These are phyloP conservation scores for Meira nashicola DNA, from an alignment of 1,284 basidiomycete genomes.

Conservation along the genomic window DNA sequence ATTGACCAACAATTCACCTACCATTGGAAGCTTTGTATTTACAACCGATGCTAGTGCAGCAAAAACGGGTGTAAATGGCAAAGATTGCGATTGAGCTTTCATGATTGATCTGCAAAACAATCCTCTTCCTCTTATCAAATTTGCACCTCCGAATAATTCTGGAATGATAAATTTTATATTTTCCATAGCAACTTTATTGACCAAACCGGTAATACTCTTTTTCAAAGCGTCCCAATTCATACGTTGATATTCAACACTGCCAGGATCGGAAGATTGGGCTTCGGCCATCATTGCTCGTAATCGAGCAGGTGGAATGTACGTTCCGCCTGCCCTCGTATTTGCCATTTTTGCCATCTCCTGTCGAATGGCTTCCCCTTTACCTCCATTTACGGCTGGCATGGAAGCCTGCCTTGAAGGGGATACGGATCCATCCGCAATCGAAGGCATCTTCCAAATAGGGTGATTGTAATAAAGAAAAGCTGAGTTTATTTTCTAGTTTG, in stretches of 20 bases:
- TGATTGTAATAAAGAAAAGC: no score
- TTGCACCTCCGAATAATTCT: conserved; percentile 59
- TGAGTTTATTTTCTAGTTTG: no score
- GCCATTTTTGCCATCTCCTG: conserved; percentile 41
- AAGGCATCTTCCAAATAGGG: no score
- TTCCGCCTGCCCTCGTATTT: conserved; percentile 72
- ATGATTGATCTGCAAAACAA: conserved; percentile 72
- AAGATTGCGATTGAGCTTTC: conserved; percentile 93
- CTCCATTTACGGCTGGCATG: no score
- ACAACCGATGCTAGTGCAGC: conserved; percentile 88
- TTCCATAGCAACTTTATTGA: conserved; percentile 78
- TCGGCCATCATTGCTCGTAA: conserved; percentile 85
- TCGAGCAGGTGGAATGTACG: conserved; percentile 89
- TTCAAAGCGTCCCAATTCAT: conserved; percentile 96
- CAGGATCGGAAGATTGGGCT: conserved; percentile 70
- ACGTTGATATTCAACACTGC: conserved; percentile 84
- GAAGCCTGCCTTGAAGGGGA: no score
- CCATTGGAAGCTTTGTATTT: conserved; percentile 94
- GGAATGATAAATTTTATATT: conserved; percentile 97
- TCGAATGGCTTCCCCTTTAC: conserved; percentile 37
- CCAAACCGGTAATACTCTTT: conserved; percentile 97
- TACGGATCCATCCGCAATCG: no score
- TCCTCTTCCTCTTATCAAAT: conserved; percentile 48
- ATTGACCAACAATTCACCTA: conserved; percentile 84
- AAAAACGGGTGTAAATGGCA: conserved; percentile 96